Conservation (phyloP, 2,329 filamentous ascomycete species). For the Fusarium fujikuroi region DNA sequence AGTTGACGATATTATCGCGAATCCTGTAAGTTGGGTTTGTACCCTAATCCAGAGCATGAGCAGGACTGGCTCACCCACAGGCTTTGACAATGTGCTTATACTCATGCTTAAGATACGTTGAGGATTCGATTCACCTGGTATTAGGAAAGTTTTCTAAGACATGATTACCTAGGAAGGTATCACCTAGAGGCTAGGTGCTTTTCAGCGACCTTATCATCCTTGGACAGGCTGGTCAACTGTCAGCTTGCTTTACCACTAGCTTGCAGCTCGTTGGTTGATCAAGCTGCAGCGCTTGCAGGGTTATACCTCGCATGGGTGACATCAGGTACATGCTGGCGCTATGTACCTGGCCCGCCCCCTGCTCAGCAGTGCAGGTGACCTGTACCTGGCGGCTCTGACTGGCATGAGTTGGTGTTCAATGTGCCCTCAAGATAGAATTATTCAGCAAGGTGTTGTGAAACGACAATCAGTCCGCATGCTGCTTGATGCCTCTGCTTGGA, state of each 20-base stretch:
- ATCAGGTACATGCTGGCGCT: slow-evolving; percentile 45
- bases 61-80: slow-evolving; percentile 14
- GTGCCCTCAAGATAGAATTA: slow-evolving; percentile 23
- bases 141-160: not conserved
- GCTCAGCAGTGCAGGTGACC: slow-evolving; percentile 51
- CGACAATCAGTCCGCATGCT: slow-evolving; percentile 16
- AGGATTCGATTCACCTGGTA: not conserved
- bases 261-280: slow-evolving; percentile 27
- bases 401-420: slow-evolving; percentile 26
- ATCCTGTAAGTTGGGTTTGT: slow-evolving; percentile 36
- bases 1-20: slow-evolving; percentile 35
- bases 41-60: slow-evolving; percentile 9
- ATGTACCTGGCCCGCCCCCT: slow-evolving; percentile 50
- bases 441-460: slow-evolving; percentile 30
- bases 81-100: slow-evolving; percentile 5
- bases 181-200: not conserved
- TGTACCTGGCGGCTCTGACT: slow-evolving; percentile 51
- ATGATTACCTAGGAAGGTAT: not conserved
- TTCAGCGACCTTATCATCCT: slow-evolving; percentile 2
- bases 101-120: not conserved
- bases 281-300: slow-evolving; percentile 41
- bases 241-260: slow-evolving; percentile 29
- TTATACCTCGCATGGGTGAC: slow-evolving; percentile 39
- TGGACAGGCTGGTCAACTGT: slow-evolving; percentile 17
- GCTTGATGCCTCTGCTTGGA: slow-evolving; percentile 11